Percentiles rank a stretch among this genome's conserved stretches.
Conservation (phyloP, 768 basidiomycete genomes). For the Punctularia strigosozonata region DNA sequence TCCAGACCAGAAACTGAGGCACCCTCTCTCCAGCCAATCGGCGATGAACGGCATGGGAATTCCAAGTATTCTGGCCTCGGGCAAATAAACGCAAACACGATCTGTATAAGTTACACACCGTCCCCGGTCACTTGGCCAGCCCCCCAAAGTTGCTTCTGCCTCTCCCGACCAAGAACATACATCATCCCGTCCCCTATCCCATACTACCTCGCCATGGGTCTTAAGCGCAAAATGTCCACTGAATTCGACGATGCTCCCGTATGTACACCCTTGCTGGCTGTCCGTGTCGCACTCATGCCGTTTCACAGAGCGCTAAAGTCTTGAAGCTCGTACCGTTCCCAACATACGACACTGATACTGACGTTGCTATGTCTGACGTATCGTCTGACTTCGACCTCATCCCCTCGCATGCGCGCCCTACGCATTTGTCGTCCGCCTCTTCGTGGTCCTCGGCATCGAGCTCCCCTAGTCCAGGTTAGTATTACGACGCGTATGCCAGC, state of each 20-base stretch:
- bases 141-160: not conserved
- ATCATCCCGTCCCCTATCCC: slow-evolving; percentile 6
- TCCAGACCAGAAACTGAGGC: too few species aligned
- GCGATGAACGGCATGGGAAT: too few species aligned
- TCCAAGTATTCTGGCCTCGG: not conserved
- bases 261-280: slow-evolving; percentile 11
- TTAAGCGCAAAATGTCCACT: slow-evolving; percentile 66
- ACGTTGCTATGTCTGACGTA: slow-evolving; percentile 57
- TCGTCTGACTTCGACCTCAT: slow-evolving; percentile 45
- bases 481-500: not conserved
- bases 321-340: slow-evolving; percentile 69
- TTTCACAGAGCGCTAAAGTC: slow-evolving; percentile 47
- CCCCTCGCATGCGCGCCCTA: slow-evolving; percentile 39
- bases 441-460: slow-evolving; percentile 27
- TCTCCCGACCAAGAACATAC: slow-evolving; percentile 3
- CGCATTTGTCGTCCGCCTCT: slow-evolving; percentile 58
- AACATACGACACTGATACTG: slow-evolving; percentile 46
- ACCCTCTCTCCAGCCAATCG: too few species aligned
- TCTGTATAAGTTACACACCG: not conserved
- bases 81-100: not conserved
- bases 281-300: slow-evolving; percentile 2
- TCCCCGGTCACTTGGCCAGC: not conserved
- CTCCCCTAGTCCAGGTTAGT: slow-evolving; percentile 13
- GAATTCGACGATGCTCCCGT: slow-evolving; percentile 41
- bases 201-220: slow-evolving; percentile 33